Evolutionary conservation across 306 rosid species (phyloP).

Genomic region (Prunus dulcis): DNA sequence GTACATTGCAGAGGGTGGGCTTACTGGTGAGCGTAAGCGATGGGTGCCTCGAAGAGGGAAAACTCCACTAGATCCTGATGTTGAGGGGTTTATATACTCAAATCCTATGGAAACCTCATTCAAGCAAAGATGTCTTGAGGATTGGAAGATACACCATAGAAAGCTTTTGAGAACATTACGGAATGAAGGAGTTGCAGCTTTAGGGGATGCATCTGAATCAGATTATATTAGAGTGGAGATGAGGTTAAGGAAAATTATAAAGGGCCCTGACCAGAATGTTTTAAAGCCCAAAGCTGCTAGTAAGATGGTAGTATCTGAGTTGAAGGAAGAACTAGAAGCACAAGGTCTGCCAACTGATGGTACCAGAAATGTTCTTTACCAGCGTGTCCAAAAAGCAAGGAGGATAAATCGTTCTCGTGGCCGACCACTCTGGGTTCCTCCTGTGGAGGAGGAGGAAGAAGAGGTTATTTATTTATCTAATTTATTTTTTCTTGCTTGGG

Average conservation of each 20-base stretch:
- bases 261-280: constrained; percentile 77
- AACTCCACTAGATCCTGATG: constrained; percentile 97
- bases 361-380: constrained; percentile 95
- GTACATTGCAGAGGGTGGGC: constrained; percentile 88
- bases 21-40: constrained; percentile 92
- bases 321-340: constrained; percentile 94
- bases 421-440: constrained; percentile 99
- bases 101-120: constrained; percentile 93
- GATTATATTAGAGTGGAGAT: constrained; percentile 79
- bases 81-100: constrained; percentile 79
- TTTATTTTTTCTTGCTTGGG: neutral
- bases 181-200: constrained; percentile 66
- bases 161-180: constrained; percentile 69
- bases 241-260: constrained; percentile 74
- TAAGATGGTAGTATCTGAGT: constrained; percentile 85
- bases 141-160: constrained; percentile 58
- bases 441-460: constrained; percentile 89
- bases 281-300: constrained; percentile 98
- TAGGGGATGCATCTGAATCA: constrained; percentile 79
- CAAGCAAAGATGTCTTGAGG: constrained; percentile 83
- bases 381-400: constrained; percentile 98
- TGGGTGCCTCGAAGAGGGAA: constrained; percentile 97
- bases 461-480: constrained; percentile 48
- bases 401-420: constrained; percentile 97
- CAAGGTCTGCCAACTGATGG: constrained; percentile 93